These are phyloP conservation scores for Stachybotrys chartarum DNA, from an alignment of 2,329 filamentous ascomycete species.

Conservation along the genomic window DNA sequence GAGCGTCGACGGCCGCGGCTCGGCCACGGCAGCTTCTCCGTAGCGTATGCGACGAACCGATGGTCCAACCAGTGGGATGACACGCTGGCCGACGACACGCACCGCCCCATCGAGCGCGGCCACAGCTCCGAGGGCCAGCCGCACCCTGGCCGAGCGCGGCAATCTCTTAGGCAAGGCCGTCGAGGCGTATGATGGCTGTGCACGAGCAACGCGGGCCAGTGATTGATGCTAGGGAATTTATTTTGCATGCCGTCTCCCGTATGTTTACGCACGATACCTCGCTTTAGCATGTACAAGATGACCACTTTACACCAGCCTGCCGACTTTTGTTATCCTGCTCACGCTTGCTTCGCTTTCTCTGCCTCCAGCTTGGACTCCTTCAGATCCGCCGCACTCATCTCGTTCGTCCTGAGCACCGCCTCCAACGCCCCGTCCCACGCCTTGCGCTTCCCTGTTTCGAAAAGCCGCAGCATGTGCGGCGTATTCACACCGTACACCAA, in stretches of 20 bases:
- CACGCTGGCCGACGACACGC: slow-evolving; percentile 36
- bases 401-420: slow-evolving; percentile 14
- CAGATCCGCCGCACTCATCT: slow-evolving; percentile 8
- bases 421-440: slow-evolving; percentile 27
- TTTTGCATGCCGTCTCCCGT: too few species aligned
- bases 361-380: not conserved
- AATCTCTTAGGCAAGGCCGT: slow-evolving; percentile 59
- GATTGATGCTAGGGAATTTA: too few species aligned
- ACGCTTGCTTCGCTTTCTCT: slow-evolving; percentile 3
- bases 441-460: slow-evolving; percentile 28
- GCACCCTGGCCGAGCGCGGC: slow-evolving; percentile 60
- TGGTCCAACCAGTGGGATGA: slow-evolving; percentile 74
- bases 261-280: too few species aligned
- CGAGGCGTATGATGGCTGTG: slow-evolving; percentile 44
- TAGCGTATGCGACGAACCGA: slow-evolving; percentile 46
- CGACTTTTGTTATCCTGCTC: too few species aligned
- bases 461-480: slow-evolving; percentile 29
- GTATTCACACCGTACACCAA: slow-evolving; percentile 28
- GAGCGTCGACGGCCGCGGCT: slow-evolving; percentile 33
- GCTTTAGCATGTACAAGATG: too few species aligned
- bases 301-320: not conserved
- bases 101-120: slow-evolving; percentile 57
- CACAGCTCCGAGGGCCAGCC: slow-evolving; percentile 68
- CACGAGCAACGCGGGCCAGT: slow-evolving; percentile 39
- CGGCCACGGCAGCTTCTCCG: slow-evolving; percentile 49